phyloP scores from a whole-genome alignment of 129 eudicot genomes.

The Pittosporum tobira region DNA sequence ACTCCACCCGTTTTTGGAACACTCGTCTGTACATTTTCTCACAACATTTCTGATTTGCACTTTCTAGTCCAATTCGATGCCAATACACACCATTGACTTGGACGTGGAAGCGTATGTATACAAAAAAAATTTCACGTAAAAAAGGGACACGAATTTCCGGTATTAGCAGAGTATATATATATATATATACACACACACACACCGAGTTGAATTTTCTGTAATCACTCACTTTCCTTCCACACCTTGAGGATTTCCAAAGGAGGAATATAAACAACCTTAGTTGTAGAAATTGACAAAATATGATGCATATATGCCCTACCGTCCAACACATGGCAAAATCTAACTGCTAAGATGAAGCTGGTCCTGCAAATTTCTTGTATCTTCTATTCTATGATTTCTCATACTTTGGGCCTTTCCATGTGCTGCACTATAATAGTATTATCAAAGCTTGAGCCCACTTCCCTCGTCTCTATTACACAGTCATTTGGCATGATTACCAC shows the following conservation, averaged over 20 bases:
- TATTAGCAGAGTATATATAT: too few relatives aligned
- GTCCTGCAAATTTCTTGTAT: neutral
- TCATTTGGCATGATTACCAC: neutral
- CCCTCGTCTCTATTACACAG: neutral
- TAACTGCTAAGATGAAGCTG: slow-evolving; percentile 13
- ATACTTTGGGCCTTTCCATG: neutral
- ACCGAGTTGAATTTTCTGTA: neutral
- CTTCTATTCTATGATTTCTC: neutral
- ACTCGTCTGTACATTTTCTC: too few relatives aligned
- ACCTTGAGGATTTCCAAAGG: neutral
- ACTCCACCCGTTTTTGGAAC: too few relatives aligned
- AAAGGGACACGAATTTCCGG: neutral
- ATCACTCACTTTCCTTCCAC: neutral
- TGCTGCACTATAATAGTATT: slow-evolving; percentile 21
- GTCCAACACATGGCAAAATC: slow-evolving; percentile 1
- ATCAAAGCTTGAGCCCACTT: slow-evolving; percentile 26
- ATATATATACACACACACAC: neutral
- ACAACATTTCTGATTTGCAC: neutral
- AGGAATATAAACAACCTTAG: neutral
- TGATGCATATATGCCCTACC: slow-evolving; percentile 14
- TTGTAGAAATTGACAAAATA: slow-evolving; percentile 3
- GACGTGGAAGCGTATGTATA: too few relatives aligned
- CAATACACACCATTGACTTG: neutral
- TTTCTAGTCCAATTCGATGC: neutral
- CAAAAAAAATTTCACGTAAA: neutral